phyloP scores from a whole-genome alignment of 139 green algal genomes.

The Volvox africanus region DNA sequence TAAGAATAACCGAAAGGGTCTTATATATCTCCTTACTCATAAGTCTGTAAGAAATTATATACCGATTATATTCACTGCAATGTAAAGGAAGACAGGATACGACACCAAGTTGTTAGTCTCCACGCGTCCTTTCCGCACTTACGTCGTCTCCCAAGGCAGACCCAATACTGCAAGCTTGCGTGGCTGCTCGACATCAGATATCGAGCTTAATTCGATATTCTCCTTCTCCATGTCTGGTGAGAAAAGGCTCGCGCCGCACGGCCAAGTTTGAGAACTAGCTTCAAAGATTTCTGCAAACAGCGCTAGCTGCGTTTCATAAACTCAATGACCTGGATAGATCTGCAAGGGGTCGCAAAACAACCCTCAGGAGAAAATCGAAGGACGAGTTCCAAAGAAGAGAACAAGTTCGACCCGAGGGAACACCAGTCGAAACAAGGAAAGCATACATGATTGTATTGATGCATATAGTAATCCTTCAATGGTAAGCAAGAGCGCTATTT shows the following conservation, averaged over 20 bases:
- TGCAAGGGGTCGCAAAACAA: not conserved
- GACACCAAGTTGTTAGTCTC: no score
- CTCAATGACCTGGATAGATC: not conserved
- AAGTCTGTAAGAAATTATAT: no score
- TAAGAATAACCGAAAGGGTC: no score
- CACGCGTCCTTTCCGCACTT: not conserved
- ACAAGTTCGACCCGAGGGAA: not conserved
- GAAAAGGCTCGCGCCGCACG: not conserved
- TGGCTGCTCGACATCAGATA: constrained; percentile 50
- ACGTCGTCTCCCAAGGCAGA: constrained; percentile 85
- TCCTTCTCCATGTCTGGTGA: constrained; percentile 36
- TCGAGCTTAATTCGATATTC: constrained; percentile 5
- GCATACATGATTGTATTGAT: not conserved
- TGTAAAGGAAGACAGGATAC: no score
- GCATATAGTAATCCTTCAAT: not conserved
- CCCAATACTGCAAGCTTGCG: constrained; percentile 80
- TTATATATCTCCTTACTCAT: no score
- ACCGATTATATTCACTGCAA: no score
- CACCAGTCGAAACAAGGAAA: no score
- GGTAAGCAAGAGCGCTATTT: not conserved
- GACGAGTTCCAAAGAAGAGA: not conserved
- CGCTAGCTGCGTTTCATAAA: constrained; percentile 25
- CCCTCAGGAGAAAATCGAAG: not conserved
- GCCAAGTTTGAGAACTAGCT: not conserved
- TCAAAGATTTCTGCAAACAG: not conserved